These are phyloP conservation scores for Serendipita indica DNA, from an alignment of 768 basidiomycete genomes.

Conservation along the genomic window DNA sequence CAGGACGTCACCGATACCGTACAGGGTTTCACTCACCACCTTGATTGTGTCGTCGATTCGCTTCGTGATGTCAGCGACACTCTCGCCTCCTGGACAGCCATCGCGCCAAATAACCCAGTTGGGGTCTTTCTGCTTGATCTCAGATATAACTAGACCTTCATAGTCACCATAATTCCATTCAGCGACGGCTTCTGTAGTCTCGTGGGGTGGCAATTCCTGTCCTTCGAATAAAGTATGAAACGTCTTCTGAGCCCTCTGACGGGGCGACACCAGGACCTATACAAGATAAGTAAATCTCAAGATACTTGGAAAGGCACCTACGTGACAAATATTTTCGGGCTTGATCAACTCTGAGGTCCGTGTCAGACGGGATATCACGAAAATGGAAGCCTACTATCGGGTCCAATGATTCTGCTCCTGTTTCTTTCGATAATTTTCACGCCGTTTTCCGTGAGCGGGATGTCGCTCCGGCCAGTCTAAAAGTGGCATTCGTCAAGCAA, in stretches of 20 bases:
- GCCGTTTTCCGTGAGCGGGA: constrained; percentile 68
- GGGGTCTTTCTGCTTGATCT: constrained; percentile 48
- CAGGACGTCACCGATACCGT: constrained; percentile 7
- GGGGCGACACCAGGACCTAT: constrained; percentile 61
- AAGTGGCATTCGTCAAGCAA: not conserved
- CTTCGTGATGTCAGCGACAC: constrained; percentile 56
- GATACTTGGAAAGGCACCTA: not conserved
- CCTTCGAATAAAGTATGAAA: constrained; percentile 65
- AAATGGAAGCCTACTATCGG: constrained; percentile 44
- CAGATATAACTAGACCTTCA: constrained; percentile 67
- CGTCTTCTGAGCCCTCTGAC: constrained; percentile 69
- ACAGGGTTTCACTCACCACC: constrained; percentile 24
- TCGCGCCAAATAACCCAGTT: constrained; percentile 78
- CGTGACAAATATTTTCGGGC: constrained; percentile 56
- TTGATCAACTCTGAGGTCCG: not conserved
- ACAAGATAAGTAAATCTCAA: not conserved
- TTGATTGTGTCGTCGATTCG: constrained; percentile 63
- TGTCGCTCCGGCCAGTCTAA: constrained; percentile 78
- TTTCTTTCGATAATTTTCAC: constrained; percentile 52
- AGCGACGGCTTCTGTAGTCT: constrained; percentile 47
- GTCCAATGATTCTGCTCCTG: constrained; percentile 54
- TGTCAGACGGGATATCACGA: not conserved
- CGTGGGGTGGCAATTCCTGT: constrained; percentile 33
- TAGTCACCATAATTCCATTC: constrained; percentile 90
- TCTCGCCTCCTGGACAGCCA: constrained; percentile 85